Conservation (phyloP, 306 rosid genomes). For the Pterocarpus santalinus region DNA sequence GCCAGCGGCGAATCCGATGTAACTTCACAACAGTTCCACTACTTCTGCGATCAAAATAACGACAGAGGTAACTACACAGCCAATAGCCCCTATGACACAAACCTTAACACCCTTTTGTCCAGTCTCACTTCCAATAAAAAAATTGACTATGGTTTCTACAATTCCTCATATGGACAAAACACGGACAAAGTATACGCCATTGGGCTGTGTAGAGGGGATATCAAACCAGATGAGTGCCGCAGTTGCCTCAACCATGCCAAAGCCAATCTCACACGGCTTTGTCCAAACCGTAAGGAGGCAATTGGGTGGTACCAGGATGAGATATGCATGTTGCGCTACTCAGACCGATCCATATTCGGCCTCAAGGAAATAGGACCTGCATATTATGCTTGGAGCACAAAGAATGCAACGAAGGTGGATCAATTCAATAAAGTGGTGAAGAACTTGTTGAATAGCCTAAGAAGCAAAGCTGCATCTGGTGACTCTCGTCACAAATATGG, state of each 20-base stretch:
- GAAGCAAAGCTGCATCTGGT: conserved; percentile 19
- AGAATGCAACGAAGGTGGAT: background rate
- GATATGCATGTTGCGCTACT: conserved; percentile 52
- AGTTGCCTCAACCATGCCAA: conserved; percentile 49
- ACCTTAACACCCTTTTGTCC: conserved; percentile 51
- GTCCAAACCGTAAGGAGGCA: conserved; percentile 58
- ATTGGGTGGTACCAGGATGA: conserved; percentile 46
- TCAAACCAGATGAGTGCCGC: conserved; percentile 32
- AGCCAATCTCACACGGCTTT: conserved; percentile 33
- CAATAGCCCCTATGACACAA: conserved; percentile 42
- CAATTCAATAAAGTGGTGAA: background rate
- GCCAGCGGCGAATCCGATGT: background rate
- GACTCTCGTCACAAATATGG: conserved; percentile 35
- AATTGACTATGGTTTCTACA: conserved; percentile 45
- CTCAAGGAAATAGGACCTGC: conserved; percentile 13
- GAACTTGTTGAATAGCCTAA: background rate
- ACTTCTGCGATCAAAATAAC: too few species aligned
- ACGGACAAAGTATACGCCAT: conserved; percentile 43
- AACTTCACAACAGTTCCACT: background rate
- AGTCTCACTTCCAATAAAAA: conserved; percentile 26
- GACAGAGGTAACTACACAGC: conserved; percentile 51
- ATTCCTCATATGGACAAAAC: conserved; percentile 37
- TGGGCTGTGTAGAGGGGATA: conserved; percentile 58
- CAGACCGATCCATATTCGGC: conserved; percentile 38
- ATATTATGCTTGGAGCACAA: background rate